Evolutionary conservation across 2,329 filamentous ascomycete genomes (phyloP).

Genomic region (Fusarium multiceps): DNA sequence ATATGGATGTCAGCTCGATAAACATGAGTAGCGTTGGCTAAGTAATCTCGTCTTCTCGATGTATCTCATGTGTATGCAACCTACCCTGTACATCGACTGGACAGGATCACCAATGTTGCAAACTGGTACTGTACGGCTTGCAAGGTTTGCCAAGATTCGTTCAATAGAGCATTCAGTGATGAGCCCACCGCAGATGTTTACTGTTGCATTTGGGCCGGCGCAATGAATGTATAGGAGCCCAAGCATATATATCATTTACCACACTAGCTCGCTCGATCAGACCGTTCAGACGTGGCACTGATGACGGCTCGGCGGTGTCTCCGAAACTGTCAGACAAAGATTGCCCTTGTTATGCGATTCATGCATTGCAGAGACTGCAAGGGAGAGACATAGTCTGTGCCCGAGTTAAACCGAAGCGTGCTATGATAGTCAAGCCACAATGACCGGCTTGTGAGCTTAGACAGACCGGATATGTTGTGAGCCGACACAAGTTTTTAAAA

Average conservation of each 20-base stretch:
- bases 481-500: slow-evolving; percentile 1
- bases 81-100: neutral
- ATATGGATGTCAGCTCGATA: neutral
- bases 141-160: neutral
- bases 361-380: neutral
- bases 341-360: slow-evolving; percentile 4
- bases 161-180: neutral
- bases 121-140: neutral
- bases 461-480: slow-evolving; percentile 20
- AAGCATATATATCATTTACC: neutral
- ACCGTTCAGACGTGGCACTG: neutral
- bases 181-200: neutral
- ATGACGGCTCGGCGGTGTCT: neutral
- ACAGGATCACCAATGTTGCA: neutral
- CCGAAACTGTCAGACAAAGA: neutral
- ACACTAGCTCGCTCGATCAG: neutral
- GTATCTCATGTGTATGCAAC: neutral
- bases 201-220: neutral
- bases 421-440: neutral
- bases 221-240: neutral
- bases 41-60: neutral
- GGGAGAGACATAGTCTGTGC: neutral
- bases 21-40: neutral
- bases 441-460: neutral
- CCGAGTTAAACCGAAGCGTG: neutral